Base-by-base conservation (phyloP, 768 basidiomycete species). In the Brasilioporus rufonigricans region DNA sequence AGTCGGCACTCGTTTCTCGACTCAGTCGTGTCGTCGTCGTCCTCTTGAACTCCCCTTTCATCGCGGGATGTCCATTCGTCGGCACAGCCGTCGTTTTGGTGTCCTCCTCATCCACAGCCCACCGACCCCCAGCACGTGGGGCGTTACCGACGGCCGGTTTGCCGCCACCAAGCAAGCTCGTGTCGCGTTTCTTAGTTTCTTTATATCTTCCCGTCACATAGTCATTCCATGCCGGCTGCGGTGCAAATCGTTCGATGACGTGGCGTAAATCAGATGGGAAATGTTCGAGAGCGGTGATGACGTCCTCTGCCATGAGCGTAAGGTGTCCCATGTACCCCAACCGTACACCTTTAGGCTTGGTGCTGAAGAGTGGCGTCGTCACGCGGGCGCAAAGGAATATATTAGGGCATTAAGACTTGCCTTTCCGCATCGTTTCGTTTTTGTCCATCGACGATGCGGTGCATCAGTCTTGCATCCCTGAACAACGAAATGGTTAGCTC, bases 301-400 rank as follows among this genome's bases (percentile, higher is more conserved):
- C 86, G 64, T 98, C 96, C 71, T 98, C 97, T 0, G 94, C 87
- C 62, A 99, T 93, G 60, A 98, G 84, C 13, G 89, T 91, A 16
- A 98, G 80, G 69, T 99, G 95, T 0, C 96, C 96, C 96, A 98
- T 98, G 73, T 92, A 96, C 3, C 94, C 95, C 40, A 96, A 71
- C 27, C 95, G 84, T 33, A 89, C 80, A 21, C 88, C 84, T 63
- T 90, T 88, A 10, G 86, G 84, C 68, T 87, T 86, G 40, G 81
- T 69, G 59, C 88, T 90, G 63, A 21, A 55, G 48, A 13, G 26
- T 32, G 39, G 39, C 26, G 19, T 57, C 53, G 26, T 63, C 36
- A 63, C 44, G 52, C 19, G 48, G 45, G 18, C 5, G 29, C 19
- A 39, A 52, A 26, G 45, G 5, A 40, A 53, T 26, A 24, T 27